Conservation (phyloP, 2,329 filamentous ascomycete species). For the Teratosphaeria nubilosa region DNA sequence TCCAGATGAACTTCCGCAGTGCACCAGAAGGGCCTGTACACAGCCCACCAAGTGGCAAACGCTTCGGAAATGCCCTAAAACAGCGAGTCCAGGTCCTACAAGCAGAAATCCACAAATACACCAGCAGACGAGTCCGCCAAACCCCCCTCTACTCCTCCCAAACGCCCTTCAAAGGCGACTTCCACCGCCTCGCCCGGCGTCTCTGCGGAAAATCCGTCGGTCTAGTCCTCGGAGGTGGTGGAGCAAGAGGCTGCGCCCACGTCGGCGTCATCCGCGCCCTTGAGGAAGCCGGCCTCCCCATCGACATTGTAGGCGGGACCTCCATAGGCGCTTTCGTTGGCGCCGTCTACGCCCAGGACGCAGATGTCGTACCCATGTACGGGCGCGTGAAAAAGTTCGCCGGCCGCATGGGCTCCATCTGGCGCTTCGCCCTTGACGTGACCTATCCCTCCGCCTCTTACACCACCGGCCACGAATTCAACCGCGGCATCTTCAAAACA, state of each 20-base stretch:
- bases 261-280: constrained; percentile 89
- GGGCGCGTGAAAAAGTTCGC: constrained; percentile 95
- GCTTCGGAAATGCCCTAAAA: constrained; percentile 77
- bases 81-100: constrained; percentile 89
- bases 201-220: constrained; percentile 92
- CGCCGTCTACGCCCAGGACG: constrained; percentile 87
- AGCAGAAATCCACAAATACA: constrained; percentile 97
- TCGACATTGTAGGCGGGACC: constrained; percentile 89
- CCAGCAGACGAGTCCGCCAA: constrained; percentile 81
- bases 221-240: constrained; percentile 85
- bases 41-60: constrained; percentile 52
- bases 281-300: constrained; percentile 91
- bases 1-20: constrained; percentile 83
- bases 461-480: constrained; percentile 97
- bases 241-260: constrained; percentile 82
- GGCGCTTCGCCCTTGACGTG: constrained; percentile 92
- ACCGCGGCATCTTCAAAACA: constrained; percentile 95
- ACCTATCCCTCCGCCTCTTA: constrained; percentile 96
- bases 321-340: constrained; percentile 96
- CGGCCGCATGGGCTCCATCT: constrained; percentile 97
- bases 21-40: constrained; percentile 63
- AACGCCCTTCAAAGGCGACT: constrained; percentile 90
- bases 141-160: constrained; percentile 83
- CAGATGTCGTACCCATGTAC: constrained; percentile 93
- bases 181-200: constrained; percentile 80